Evolutionary conservation across 2,329 filamentous ascomycete genomes (phyloP).

Genomic region (Ramichloridium luteum): DNA sequence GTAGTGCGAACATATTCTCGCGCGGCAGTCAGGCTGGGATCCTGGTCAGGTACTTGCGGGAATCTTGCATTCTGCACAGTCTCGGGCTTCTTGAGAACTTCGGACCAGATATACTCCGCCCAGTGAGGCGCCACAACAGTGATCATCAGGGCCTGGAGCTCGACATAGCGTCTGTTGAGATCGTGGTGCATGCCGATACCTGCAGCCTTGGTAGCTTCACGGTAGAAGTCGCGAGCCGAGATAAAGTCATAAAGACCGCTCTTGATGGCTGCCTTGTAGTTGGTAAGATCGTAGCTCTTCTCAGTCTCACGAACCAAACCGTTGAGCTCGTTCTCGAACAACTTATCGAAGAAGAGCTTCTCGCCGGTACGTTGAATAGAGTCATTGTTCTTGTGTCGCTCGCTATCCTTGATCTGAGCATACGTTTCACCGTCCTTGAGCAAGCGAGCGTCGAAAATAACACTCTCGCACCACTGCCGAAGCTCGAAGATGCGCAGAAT

Average conservation of each 20-base stretch:
- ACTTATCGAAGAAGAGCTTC: slow-evolving; percentile 66
- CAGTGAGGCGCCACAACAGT: slow-evolving; percentile 84
- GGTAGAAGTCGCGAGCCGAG: slow-evolving; percentile 80
- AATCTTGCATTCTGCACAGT: slow-evolving; percentile 71
- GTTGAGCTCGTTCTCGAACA: slow-evolving; percentile 93
- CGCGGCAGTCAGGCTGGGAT: slow-evolving; percentile 60
- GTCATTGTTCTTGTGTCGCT: slow-evolving; percentile 39
- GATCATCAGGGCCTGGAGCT: slow-evolving; percentile 73
- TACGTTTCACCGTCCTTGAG: slow-evolving; percentile 34
- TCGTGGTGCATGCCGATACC: slow-evolving; percentile 80
- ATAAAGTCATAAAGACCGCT: slow-evolving; percentile 78
- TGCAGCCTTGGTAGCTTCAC: slow-evolving; percentile 63
- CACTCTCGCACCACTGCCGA: slow-evolving; percentile 86
- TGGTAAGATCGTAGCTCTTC: slow-evolving; percentile 63
- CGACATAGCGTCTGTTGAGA: slow-evolving; percentile 66
- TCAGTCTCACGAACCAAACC: slow-evolving; percentile 64
- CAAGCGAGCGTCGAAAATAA: slow-evolving; percentile 48
- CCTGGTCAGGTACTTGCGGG: slow-evolving; percentile 55
- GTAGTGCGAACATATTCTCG: slow-evolving; percentile 69
- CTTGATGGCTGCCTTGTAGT: slow-evolving; percentile 81
- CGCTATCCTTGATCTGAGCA: slow-evolving; percentile 28
- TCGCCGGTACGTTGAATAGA: slow-evolving; percentile 61
- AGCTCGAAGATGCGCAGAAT: slow-evolving; percentile 75
- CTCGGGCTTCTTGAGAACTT: slow-evolving; percentile 64
- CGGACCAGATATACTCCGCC: slow-evolving; percentile 87